Evolutionary conservation across 2,329 filamentous ascomycete species (phyloP).

Genomic region (Eurotiales sp.): DNA sequence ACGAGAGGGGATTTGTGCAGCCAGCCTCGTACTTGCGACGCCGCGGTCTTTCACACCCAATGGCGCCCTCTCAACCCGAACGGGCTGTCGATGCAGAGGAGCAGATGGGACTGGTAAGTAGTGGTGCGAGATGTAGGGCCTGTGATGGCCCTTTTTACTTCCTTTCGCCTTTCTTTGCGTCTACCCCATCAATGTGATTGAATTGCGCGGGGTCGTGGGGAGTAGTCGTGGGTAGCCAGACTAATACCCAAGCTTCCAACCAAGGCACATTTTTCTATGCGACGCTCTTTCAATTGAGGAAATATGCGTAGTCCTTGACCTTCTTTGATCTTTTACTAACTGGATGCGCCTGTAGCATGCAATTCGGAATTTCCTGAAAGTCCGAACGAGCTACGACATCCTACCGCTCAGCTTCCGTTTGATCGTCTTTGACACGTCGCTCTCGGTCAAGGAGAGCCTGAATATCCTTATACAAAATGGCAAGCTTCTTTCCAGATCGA

Average conservation of each 20-base stretch:
- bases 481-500: constrained; percentile 37
- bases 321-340: neutral
- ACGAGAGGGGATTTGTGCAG: constrained; percentile 47
- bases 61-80: constrained; percentile 38
- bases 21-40: constrained; percentile 47
- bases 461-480: constrained; percentile 95
- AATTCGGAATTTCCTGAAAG: constrained; percentile 92
- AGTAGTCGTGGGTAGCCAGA: neutral
- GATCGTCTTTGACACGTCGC: constrained; percentile 89
- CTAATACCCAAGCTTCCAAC: neutral
- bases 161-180: constrained; percentile 2
- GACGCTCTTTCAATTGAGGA: neutral
- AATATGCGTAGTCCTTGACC: too few species aligned
- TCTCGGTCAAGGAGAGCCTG: constrained; percentile 95
- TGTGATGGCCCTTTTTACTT: too few species aligned
- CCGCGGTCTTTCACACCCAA: constrained; percentile 36
- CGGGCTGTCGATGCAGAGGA: constrained; percentile 49
- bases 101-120: constrained; percentile 47
- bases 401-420: constrained; percentile 92
- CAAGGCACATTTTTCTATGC: neutral
- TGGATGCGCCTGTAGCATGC: constrained; percentile 58
- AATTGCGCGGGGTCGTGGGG: constrained; percentile 6
- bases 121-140: too few species aligned
- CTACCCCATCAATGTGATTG: neutral
- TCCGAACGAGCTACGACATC: constrained; percentile 96